Evolutionary conservation across 31 red algal species (phyloP).

Genomic region (Endocladia muricata): DNA sequence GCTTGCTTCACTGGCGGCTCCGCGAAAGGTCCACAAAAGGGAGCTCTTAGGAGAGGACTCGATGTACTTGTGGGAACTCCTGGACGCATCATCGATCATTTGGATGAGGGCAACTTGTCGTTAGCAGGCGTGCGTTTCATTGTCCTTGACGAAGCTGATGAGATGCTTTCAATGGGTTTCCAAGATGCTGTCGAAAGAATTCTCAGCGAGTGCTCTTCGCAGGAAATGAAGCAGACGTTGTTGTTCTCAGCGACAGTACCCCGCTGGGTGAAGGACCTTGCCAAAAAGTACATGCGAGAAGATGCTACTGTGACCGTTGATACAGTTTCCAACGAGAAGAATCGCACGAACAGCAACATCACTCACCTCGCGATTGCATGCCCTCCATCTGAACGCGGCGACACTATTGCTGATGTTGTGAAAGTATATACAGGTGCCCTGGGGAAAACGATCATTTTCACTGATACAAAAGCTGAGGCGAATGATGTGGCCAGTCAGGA

Average conservation of each 20-base stretch:
- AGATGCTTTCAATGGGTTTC: slow-evolving; percentile 91
- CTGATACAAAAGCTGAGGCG: slow-evolving; percentile 71
- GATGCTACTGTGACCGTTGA: slow-evolving; percentile 56
- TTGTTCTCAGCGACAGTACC: slow-evolving; percentile 89
- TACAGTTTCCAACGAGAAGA: slow-evolving; percentile 59
- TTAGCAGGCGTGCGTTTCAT: slow-evolving; percentile 48
- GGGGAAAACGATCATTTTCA: slow-evolving; percentile 85
- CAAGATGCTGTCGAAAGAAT: slow-evolving; percentile 78
- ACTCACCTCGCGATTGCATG: slow-evolving; percentile 57
- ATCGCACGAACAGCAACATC: slow-evolving; percentile 65
- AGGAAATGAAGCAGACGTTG: slow-evolving; percentile 67
- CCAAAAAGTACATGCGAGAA: slow-evolving; percentile 62
- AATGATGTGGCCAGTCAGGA: slow-evolving; percentile 50
- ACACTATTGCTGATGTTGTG: slow-evolving; percentile 64
- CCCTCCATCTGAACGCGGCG: slow-evolving; percentile 28
- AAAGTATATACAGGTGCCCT: slow-evolving; percentile 58
- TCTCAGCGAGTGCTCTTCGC: slow-evolving; percentile 27
- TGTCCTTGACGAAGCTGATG: slow-evolving; percentile 86
- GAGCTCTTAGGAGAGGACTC: slow-evolving; percentile 31
- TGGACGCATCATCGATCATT: slow-evolving; percentile 72
- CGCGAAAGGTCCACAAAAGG: slow-evolving; percentile 48
- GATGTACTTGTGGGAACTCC: slow-evolving; percentile 81
- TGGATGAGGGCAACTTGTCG: slow-evolving; percentile 36
- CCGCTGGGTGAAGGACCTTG: slow-evolving; percentile 68
- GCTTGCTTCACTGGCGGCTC: slow-evolving; percentile 76